Conservation (phyloP, 352 stramenopile species). For the Phytophthora parvispora region DNA sequence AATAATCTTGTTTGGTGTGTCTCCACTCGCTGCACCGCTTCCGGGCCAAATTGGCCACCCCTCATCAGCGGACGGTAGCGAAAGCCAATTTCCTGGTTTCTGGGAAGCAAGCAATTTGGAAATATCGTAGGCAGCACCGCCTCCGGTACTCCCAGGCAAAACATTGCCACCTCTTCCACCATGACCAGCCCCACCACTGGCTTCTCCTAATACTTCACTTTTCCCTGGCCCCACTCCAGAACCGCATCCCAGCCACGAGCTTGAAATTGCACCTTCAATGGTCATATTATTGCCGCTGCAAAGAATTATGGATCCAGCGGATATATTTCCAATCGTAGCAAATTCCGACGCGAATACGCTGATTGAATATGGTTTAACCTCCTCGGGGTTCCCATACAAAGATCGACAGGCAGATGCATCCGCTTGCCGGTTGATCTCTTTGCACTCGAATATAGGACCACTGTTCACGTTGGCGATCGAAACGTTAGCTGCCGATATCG, state of each 20-base stretch:
- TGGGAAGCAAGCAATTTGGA: constrained; percentile 23
- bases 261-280: constrained; percentile 50
- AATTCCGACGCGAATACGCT: constrained; percentile 54
- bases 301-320: constrained; percentile 66
- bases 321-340: constrained; percentile 56
- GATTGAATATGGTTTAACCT: constrained; percentile 47
- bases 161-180: constrained; percentile 71
- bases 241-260: constrained; percentile 53
- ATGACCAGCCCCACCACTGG: constrained; percentile 78
- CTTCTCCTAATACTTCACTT: constrained; percentile 53
- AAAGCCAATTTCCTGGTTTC: constrained; percentile 14
- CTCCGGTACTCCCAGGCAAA: constrained; percentile 60
- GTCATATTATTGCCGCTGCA: constrained; percentile 55
- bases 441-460: constrained; percentile 54
- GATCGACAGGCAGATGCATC: constrained; percentile 47
- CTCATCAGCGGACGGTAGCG: constrained; percentile 17
- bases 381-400: constrained; percentile 19
- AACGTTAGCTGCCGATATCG: constrained; percentile 55
- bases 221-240: constrained; percentile 65
- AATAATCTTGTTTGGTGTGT: constrained; percentile 57
- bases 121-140: constrained; percentile 55
- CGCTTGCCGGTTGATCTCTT: constrained; percentile 50
- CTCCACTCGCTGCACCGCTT: constrained; percentile 65
- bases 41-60: constrained; percentile 76
- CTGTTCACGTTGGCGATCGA: constrained; percentile 55